These are phyloP conservation scores for Melaleuca alternifolia DNA, from an alignment of 345 rosid genomes.

Conservation along the genomic window DNA sequence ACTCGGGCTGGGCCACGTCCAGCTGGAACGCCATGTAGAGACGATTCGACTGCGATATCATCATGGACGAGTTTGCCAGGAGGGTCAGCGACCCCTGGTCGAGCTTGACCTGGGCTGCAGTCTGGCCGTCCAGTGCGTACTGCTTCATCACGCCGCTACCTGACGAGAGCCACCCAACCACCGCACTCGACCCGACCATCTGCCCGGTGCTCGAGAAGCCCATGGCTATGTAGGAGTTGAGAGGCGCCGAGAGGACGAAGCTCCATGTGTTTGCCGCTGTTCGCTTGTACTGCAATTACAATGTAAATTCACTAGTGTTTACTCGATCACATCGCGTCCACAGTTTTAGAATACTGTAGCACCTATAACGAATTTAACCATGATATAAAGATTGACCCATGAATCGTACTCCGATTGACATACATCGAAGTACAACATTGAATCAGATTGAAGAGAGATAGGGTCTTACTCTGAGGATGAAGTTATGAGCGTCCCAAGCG, in stretches of 20 bases:
- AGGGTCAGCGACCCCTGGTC: conserved; percentile 47
- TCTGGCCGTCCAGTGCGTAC: conserved; percentile 37
- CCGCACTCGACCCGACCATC: conserved; percentile 73
- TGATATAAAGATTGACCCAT: background rate
- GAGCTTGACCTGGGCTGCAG: conserved; percentile 22
- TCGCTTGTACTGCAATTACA: conserved; percentile 31
- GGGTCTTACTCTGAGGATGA: conserved; percentile 44
- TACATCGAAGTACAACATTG: background rate
- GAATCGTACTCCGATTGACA: background rate
- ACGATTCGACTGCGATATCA: conserved; percentile 36
- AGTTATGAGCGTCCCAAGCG: conserved; percentile 1
- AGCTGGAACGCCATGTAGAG: conserved; percentile 62
- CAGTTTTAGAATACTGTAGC: background rate
- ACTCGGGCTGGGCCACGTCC: conserved; percentile 24
- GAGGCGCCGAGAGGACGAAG: conserved; percentile 63
- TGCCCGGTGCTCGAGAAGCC: conserved; percentile 57
- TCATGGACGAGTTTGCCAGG: conserved; percentile 15
- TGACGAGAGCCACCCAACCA: conserved; percentile 64
- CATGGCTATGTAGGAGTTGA: conserved; percentile 37
- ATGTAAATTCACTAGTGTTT: background rate
- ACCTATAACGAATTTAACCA: background rate
- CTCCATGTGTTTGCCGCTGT: conserved; percentile 41
- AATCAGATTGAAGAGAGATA: background rate
- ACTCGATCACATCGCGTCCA: background rate
- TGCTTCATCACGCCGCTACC: conserved; percentile 25